A percentile compares a stretch with the other conserved stretches of the same genome.
Conservation (phyloP, 1,139 yeast species). For the Pneumocystis canis region DNA sequence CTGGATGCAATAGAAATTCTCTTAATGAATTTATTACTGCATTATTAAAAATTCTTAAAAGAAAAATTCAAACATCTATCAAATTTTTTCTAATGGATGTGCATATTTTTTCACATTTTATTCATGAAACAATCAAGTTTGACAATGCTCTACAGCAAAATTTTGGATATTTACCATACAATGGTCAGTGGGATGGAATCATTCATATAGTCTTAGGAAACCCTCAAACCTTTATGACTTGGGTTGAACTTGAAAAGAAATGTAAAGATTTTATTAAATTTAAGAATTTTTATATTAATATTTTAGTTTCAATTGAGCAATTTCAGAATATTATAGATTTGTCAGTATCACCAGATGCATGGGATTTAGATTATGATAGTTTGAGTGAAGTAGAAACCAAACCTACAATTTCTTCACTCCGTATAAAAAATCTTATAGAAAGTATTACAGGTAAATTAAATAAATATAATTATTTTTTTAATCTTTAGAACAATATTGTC, state of each 20-base stretch:
- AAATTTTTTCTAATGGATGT: conserved; percentile 32
- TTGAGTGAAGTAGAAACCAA: conserved; percentile 35
- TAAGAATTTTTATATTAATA: neutral
- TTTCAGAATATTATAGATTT: conserved; percentile 42
- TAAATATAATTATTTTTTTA: neutral
- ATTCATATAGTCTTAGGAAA: conserved; percentile 40
- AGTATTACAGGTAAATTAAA: conserved; percentile 50
- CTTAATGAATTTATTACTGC: conserved; percentile 43
- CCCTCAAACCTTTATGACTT: conserved; percentile 34
- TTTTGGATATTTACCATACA: conserved; percentile 43
- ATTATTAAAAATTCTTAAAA: conserved; percentile 36
- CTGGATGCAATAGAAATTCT: conserved; percentile 18
- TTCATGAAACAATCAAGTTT: conserved; percentile 44
- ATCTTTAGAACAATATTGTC: conserved; percentile 17
- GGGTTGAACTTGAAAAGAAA: conserved; percentile 53
- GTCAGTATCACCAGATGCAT: conserved; percentile 33
- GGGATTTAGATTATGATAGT: conserved; percentile 48
- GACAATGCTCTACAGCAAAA: conserved; percentile 40
- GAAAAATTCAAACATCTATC: conserved; percentile 31
- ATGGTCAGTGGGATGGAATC: conserved; percentile 40
- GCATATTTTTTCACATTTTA: conserved; percentile 43
- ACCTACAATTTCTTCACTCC: conserved; percentile 56
- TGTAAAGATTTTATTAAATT: conserved; percentile 4
- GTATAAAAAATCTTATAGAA: conserved; percentile 47
- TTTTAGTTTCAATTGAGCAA: conserved; percentile 36